Conservation (phyloP, 2,329 filamentous ascomycete species). For the Colletotrichum tropicicola region DNA sequence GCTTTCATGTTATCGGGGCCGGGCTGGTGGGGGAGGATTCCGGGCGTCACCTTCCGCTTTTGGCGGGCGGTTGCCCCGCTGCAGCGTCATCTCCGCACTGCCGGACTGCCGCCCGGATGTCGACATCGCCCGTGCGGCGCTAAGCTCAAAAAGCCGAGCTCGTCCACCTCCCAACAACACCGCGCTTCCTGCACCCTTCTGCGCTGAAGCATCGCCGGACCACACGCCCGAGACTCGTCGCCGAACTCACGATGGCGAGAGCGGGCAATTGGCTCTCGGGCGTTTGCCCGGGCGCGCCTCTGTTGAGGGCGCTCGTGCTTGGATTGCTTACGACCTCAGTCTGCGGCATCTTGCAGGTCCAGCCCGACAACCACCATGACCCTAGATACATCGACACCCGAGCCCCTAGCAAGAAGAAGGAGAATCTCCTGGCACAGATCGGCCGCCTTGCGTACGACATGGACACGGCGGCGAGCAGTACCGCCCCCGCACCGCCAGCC, state of each 20-base stretch:
- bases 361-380: neutral
- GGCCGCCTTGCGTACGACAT: slow-evolving; percentile 8
- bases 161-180: neutral
- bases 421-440: neutral
- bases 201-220: too few relatives aligned
- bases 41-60: neutral
- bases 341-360: neutral
- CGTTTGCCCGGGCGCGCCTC: neutral
- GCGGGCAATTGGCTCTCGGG: neutral
- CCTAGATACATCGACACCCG: neutral
- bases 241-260: neutral
- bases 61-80: neutral
- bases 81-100: neutral
- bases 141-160: neutral
- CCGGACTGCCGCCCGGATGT: neutral
- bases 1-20: too few relatives aligned
- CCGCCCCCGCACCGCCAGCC: neutral
- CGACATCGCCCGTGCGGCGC: neutral
- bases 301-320: neutral
- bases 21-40: neutral
- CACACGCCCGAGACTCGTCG: too few relatives aligned
- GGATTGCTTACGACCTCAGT: neutral
- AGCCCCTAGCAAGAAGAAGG: neutral
- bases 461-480: neutral
- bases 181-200: neutral